Evolutionary conservation across 345 rosid genomes (phyloP).

Genomic region (Melaleuca alternifolia): DNA sequence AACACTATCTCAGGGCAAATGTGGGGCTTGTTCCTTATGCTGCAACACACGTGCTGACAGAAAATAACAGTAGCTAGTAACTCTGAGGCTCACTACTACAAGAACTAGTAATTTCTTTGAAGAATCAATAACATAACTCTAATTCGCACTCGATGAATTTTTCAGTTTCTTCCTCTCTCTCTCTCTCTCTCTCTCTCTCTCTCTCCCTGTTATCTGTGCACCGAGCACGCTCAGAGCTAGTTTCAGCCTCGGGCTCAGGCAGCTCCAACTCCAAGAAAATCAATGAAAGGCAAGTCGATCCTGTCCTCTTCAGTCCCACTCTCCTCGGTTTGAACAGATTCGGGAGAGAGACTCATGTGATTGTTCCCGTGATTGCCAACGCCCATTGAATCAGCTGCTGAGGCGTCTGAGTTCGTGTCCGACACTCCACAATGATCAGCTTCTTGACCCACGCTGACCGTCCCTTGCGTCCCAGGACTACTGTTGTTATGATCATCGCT

Average conservation of each 20-base stretch:
- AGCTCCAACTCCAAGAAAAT: conserved; percentile 66
- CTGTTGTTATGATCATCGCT: background rate
- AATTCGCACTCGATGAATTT: background rate
- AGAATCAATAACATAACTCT: background rate
- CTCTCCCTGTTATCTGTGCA: background rate
- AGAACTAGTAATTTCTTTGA: background rate
- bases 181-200: background rate
- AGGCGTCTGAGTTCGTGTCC: conserved; percentile 50
- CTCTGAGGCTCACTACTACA: background rate
- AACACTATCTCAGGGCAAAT: background rate
- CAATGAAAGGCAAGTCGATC: conserved; percentile 33
- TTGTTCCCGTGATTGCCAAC: conserved; percentile 5
- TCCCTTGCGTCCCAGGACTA: background rate
- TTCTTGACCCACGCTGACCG: background rate
- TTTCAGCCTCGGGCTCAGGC: background rate
- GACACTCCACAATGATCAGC: conserved; percentile 26
- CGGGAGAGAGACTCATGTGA: background rate
- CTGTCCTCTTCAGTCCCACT: conserved; percentile 4
- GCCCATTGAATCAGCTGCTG: conserved; percentile 27
- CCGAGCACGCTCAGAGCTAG: background rate
- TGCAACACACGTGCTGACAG: background rate
- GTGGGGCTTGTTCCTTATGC: background rate
- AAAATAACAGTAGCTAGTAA: background rate
- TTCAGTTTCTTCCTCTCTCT: background rate
- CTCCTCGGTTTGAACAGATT: background rate